Conservation (phyloP, 306 rosid genomes). For the Cicer yamashitae region DNA sequence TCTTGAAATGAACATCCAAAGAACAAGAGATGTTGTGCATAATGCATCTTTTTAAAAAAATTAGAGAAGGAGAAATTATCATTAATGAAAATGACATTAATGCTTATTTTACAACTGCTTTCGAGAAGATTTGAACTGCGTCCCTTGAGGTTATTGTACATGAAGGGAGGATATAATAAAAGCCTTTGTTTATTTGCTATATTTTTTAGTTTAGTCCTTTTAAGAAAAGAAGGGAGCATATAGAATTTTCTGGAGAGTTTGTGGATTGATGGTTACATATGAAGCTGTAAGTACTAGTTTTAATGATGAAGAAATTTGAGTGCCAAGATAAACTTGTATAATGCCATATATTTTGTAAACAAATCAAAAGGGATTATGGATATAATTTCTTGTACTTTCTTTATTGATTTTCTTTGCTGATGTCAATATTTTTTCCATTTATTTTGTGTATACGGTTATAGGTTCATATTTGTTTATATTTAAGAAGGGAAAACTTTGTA, state of each 20-base stretch:
- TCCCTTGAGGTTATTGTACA: constrained; percentile 41
- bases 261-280: constrained; percentile 32
- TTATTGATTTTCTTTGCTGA: constrained; percentile 6
- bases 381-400: background rate
- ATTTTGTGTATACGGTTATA: constrained; percentile 32
- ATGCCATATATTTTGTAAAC: constrained; percentile 35
- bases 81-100: too few species aligned
- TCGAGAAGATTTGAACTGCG: too few species aligned
- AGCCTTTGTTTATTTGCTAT: constrained; percentile 16
- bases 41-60: too few species aligned
- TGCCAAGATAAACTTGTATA: constrained; percentile 43
- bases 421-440: constrained; percentile 24
- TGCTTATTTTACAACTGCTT: too few species aligned
- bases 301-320: constrained; percentile 37
- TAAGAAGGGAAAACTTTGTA: background rate
- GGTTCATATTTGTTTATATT: background rate
- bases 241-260: constrained; percentile 21
- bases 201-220: constrained; percentile 36
- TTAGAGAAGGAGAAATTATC: too few species aligned
- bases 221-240: constrained; percentile 43
- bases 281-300: constrained; percentile 52
- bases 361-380: constrained; percentile 35
- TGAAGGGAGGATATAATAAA: constrained; percentile 49
- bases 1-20: constrained; percentile 34
- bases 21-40: background rate